Conservation (phyloP, 345 rosid genomes). For the Noccaea caerulescens region DNA sequence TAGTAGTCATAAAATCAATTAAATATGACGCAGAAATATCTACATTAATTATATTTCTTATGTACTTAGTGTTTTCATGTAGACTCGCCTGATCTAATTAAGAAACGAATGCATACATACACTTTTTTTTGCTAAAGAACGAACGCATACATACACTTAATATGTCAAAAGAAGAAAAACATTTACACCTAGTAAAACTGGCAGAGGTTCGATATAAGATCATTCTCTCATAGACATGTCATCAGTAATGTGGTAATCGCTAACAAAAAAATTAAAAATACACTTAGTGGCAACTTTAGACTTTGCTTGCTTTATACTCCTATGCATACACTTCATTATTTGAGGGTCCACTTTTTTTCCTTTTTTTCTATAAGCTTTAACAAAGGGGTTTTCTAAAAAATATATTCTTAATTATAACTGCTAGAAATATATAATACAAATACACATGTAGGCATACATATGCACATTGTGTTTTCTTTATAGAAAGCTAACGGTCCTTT, state of each 20-base stretch:
- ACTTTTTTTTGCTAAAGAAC: neutral
- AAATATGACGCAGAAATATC: neutral
- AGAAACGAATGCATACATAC: neutral
- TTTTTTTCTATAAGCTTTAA: slow-evolving; percentile 35
- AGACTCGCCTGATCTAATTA: neutral
- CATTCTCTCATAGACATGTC: neutral
- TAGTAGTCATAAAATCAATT: no score
- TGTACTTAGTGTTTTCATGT: slow-evolving; percentile 13
- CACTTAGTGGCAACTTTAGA: slow-evolving; percentile 41
- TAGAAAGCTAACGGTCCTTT: slow-evolving; percentile 43
- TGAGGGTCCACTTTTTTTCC: slow-evolving; percentile 35
- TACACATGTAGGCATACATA: slow-evolving; percentile 14
- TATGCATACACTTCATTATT: slow-evolving; percentile 44
- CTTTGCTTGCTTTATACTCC: slow-evolving; percentile 49
- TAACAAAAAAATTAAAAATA: slow-evolving; percentile 8
- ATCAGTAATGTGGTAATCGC: neutral
- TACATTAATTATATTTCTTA: neutral
- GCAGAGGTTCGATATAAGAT: neutral
- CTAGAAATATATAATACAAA: neutral
- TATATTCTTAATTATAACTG: slow-evolving; percentile 2
- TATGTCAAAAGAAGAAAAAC: neutral
- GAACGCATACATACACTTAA: neutral
- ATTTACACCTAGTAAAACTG: neutral
- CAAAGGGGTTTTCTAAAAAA: slow-evolving; percentile 28
- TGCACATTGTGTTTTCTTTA: slow-evolving; percentile 36